Evolutionary conservation across 139 green algal genomes (phyloP).

Genomic region (Micractinium sp.): DNA sequence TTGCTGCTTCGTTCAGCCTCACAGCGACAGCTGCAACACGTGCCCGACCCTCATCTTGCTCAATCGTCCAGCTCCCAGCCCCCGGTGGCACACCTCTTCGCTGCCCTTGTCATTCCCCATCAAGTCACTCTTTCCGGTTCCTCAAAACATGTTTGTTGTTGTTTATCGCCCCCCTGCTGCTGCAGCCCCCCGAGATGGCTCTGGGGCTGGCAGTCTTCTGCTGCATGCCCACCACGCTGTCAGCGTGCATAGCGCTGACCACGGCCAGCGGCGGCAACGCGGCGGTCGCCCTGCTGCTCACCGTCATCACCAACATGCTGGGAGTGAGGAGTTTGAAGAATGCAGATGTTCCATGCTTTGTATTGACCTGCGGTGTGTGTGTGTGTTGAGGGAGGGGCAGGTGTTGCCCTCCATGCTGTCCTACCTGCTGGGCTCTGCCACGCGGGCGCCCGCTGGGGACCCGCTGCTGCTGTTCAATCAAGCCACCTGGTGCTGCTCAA

Average conservation of each 20-base stretch:
- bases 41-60: no score
- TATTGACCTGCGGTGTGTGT: neutral
- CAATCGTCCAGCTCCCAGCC: no score
- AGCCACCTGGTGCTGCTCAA: neutral
- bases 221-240: conserved; percentile 80
- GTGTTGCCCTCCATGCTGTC: no score
- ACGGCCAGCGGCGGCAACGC: conserved; percentile 69
- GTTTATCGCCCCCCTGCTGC: neutral
- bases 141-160: no score
- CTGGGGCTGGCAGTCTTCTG: conserved; percentile 75
- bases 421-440: no score
- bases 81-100: no score
- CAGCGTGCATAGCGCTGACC: conserved; percentile 57
- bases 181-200: conserved; percentile 53
- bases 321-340: neutral
- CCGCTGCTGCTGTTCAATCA: neutral
- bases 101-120: no score
- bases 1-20: no score
- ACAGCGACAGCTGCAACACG: no score
- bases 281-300: conserved; percentile 81
- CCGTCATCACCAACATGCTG: conserved; percentile 75
- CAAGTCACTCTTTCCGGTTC: no score
- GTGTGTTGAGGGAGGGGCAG: no score
- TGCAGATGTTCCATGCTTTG: neutral
- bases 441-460: no score